Evolutionary conservation across 495 filamentous ascomycete genomes (phyloP), one percentile per base, ranked within the genome.

Genomic region (Symbiotaphrina buchneri): DNA sequence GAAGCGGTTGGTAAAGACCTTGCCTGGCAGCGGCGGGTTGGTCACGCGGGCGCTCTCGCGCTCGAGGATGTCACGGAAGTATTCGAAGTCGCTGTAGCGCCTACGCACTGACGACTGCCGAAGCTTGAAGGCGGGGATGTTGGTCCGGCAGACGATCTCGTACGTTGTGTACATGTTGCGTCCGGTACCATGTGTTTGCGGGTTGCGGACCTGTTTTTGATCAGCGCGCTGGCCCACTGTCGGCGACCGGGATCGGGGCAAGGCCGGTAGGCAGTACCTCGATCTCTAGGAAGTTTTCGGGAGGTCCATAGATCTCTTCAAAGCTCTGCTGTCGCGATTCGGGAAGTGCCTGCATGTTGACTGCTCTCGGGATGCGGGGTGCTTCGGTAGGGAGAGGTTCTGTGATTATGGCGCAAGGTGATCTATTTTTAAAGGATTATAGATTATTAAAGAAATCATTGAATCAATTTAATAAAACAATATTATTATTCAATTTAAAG

Each of bases 141-240:
- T 97, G 52, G 87, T 97, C 13, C 78, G 71, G 59, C 84, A 92
- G 37, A 87, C 58, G 42, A 97, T 91, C 54, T 94, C 85, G 56
- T 97, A 97, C 56, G 85, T 83, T 28, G 87, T 97, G 60, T 93
- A 94, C 84, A 93, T 93, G 55, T 73, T 71, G 28, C 85, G 74
- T 30, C 84, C 85, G 39, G 82, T 78, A 43, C 84, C 84, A 44
- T 92, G 87, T 15, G 87, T 97, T 53, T 83, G 82, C 10, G 87
- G 87, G 45, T 90, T 87, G 44, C 76, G 74, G 44, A 95, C 82
- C 84, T 94, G 45, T 24, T 10, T 3, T 26, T 13, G 24, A 3
- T n/a, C n/a, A n/a, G n/a, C n/a, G n/a, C n/a, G n/a, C n/a, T n/a
- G n/a, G n/a, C n/a, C n/a, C n/a, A n/a, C n/a, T n/a, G n/a, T n/a